Percentiles rank a stretch among this genome's conserved stretches.
Conservation (phyloP, 208 protist genomes). For the Strigomonas culicis region DNA sequence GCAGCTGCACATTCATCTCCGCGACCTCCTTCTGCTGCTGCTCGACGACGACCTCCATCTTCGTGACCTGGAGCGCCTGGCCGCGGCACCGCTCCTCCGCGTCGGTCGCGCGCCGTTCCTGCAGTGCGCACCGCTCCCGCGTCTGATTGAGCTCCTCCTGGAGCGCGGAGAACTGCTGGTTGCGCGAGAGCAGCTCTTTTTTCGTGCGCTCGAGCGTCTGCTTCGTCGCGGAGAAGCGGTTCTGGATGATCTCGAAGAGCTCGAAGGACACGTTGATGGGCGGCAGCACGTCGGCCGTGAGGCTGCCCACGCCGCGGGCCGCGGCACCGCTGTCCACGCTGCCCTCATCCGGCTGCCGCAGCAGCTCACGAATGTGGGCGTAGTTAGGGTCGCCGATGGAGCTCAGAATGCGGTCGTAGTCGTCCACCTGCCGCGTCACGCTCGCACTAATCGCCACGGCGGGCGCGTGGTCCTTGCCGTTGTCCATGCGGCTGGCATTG, state of each 20-base stretch:
- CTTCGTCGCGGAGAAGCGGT: conserved; percentile 68
- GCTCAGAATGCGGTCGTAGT: conserved; percentile 14
- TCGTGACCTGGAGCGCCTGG: conserved; percentile 64
- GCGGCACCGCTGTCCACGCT: conserved; percentile 36
- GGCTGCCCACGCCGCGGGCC: conserved; percentile 31
- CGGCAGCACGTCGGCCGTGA: conserved; percentile 54
- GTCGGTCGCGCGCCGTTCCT: conserved; percentile 46
- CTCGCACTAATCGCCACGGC: not conserved
- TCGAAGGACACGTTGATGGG: conserved; percentile 80
- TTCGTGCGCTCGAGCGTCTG: conserved; percentile 67
- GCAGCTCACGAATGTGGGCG: conserved; percentile 10
- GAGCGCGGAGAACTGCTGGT: conserved; percentile 61
- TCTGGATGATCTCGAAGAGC: conserved; percentile 84
- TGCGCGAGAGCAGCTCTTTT: conserved; percentile 52
- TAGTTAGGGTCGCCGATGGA: conserved; percentile 17
- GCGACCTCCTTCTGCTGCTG: conserved; percentile 62
- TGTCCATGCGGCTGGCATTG: conserved; percentile 6
- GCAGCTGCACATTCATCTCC: conserved; percentile 49
- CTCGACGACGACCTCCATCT: conserved; percentile 62
- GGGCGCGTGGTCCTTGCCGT: not conserved
- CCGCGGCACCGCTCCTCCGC: conserved; percentile 62
- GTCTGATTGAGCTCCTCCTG: conserved; percentile 43
- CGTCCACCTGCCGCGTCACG: not conserved
- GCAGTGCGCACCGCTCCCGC: conserved; percentile 40
- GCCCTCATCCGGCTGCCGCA: not conserved